These are phyloP conservation scores for Cucurbita pepo DNA, from an alignment of 306 rosid species.

Conservation along the genomic window DNA sequence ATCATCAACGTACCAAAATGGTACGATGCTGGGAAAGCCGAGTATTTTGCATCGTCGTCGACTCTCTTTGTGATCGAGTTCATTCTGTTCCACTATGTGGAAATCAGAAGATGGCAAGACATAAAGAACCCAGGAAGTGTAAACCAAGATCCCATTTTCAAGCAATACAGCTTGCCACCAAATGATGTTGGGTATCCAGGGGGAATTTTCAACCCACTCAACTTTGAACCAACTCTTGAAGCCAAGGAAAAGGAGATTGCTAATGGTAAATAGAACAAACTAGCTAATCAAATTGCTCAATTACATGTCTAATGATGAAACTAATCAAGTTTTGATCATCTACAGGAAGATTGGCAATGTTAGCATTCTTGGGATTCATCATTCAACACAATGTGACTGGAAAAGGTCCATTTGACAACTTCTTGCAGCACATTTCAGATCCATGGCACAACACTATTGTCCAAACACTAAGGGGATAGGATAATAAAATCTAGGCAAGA, in stretches of 20 bases:
- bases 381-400: conserved; percentile 87
- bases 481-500: background rate
- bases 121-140: conserved; percentile 96
- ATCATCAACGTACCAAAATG: conserved; percentile 65
- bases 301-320: background rate
- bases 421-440: conserved; percentile 84
- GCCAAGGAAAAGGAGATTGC: conserved; percentile 97
- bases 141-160: conserved; percentile 95
- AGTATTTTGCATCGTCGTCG: conserved; percentile 87
- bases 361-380: conserved; percentile 88
- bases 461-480: conserved; percentile 33
- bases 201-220: conserved; percentile 81
- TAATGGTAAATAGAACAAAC: conserved; percentile 35
- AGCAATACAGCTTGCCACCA: conserved; percentile 83
- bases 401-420: conserved; percentile 87
- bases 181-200: conserved; percentile 90
- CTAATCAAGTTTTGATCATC: background rate
- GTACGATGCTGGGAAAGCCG: conserved; percentile 84
- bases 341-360: conserved; percentile 94
- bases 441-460: conserved; percentile 99
- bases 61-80: conserved; percentile 94
- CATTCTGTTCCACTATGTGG: conserved; percentile 92
- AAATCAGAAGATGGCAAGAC: conserved; percentile 97
- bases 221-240: conserved; percentile 81
- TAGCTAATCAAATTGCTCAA: background rate